These are phyloP conservation scores for Tylopilus vinaceipallidus DNA, from an alignment of 768 basidiomycete genomes.

Conservation along the genomic window DNA sequence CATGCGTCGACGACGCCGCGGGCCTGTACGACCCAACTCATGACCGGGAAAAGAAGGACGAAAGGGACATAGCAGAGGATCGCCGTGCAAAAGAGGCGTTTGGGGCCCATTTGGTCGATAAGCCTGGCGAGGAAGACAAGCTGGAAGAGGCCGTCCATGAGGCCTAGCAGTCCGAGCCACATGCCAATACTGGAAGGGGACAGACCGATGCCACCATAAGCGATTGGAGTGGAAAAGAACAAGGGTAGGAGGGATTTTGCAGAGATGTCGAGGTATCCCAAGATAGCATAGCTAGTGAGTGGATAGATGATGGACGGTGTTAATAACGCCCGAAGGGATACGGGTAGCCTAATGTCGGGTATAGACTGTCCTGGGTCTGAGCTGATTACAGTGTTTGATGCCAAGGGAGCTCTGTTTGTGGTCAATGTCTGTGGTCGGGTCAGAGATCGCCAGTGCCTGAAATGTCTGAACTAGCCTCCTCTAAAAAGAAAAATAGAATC, in stretches of 20 bases:
- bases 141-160: slow-evolving; percentile 39
- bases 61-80: slow-evolving; percentile 21
- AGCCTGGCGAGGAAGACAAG: slow-evolving; percentile 37
- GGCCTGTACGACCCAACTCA: slow-evolving; percentile 40
- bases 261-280: slow-evolving; percentile 40
- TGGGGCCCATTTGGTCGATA: slow-evolving; percentile 36
- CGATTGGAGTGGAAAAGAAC: slow-evolving; percentile 38
- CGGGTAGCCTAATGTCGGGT: slow-evolving; percentile 23
- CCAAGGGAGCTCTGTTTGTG: not conserved
- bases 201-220: slow-evolving; percentile 38
- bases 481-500: slow-evolving; percentile 45
- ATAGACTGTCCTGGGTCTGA: slow-evolving; percentile 5
- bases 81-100: slow-evolving; percentile 28
- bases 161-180: slow-evolving; percentile 35
- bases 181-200: slow-evolving; percentile 38
- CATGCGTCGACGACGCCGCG: slow-evolving; percentile 41
- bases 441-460: not conserved
- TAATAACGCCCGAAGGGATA: slow-evolving; percentile 43
- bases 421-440: slow-evolving; percentile 13
- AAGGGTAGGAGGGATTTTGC: slow-evolving; percentile 38
- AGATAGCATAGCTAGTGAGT: slow-evolving; percentile 32
- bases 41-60: slow-evolving; percentile 32
- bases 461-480: slow-evolving; percentile 41
- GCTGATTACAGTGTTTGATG: not conserved
- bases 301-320: slow-evolving; percentile 33